phyloP scores from a whole-genome alignment of 768 basidiomycete genomes.

The Lepiota venenata region DNA sequence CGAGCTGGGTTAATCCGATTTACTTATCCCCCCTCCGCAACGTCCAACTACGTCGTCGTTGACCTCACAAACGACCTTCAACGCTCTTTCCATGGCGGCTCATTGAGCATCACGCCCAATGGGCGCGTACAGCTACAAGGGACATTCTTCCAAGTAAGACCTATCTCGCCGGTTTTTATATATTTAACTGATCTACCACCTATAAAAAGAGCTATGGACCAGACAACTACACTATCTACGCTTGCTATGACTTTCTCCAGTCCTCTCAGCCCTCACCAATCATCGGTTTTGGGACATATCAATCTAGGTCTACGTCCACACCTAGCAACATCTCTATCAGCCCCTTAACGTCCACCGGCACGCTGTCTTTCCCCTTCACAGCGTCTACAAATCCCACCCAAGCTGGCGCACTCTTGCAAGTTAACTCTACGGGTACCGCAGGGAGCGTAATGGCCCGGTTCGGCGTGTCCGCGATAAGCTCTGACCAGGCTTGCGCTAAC shows the following conservation, averaged over 20 bases:
- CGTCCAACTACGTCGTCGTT: conserved; percentile 47
- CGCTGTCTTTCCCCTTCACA: conserved; percentile 36
- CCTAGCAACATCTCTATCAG: conserved; percentile 33
- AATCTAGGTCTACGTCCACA: conserved; percentile 27
- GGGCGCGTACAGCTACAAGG: conserved; percentile 38
- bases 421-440: conserved; percentile 23
- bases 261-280: conserved; percentile 21
- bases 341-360: conserved; percentile 16
- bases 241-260: conserved; percentile 44
- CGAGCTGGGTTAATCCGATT: conserved; percentile 59
- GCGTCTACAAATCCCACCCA: conserved; percentile 33
- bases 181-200: not conserved
- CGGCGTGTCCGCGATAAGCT: conserved; percentile 52
- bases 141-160: conserved; percentile 40
- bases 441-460: conserved; percentile 45
- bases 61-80: conserved; percentile 43
- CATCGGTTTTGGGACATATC: conserved; percentile 36
- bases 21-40: conserved; percentile 39
- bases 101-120: conserved; percentile 26
- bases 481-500: conserved; percentile 53
- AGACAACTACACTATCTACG: conserved; percentile 45
- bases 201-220: conserved; percentile 39
- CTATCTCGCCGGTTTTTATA: not conserved
- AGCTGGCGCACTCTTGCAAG: conserved; percentile 42
- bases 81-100: conserved; percentile 45